phyloP scores from a whole-genome alignment of 2,329 filamentous ascomycete genomes.

The Beauveria varroae region DNA sequence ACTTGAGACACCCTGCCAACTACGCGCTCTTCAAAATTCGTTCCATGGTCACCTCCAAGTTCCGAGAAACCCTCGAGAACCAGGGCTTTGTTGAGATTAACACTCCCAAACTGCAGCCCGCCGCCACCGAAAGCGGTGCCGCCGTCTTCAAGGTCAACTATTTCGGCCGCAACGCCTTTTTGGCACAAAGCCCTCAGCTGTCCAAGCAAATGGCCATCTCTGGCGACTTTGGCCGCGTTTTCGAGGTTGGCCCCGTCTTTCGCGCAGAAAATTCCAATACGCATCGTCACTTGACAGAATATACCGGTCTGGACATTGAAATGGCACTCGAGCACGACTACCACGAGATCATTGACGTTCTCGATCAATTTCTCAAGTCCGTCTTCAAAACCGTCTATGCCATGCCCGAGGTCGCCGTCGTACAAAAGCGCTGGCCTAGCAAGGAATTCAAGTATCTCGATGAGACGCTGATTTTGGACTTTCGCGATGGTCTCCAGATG shows the following conservation, averaged over 20 bases:
- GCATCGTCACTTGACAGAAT: constrained; percentile 88
- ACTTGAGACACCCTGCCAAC: constrained; percentile 76
- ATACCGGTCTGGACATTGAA: constrained; percentile 85
- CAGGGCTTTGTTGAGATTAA: constrained; percentile 87
- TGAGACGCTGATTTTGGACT: constrained; percentile 73
- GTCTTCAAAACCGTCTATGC: constrained; percentile 44
- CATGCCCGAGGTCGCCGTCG: constrained; percentile 63
- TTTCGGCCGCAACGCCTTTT: constrained; percentile 77
- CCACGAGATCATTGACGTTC: constrained; percentile 71
- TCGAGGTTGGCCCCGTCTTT: constrained; percentile 68
- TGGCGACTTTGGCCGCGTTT: constrained; percentile 81
- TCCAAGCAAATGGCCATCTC: constrained; percentile 91
- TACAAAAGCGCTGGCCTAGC: constrained; percentile 80
- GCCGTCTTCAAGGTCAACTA: constrained; percentile 91
- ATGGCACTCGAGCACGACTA: constrained; percentile 89
- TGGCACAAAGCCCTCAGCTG: constrained; percentile 86
- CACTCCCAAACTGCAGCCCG: constrained; percentile 83
- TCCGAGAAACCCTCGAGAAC: constrained; percentile 62
- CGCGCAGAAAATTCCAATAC: constrained; percentile 94
- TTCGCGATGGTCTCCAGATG: constrained; percentile 71
- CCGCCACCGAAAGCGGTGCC: constrained; percentile 83
- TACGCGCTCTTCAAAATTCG: constrained; percentile 86
- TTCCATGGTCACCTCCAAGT: constrained; percentile 70
- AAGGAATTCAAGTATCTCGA: constrained; percentile 83
- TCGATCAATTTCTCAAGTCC: constrained; percentile 74